phyloP scores from a whole-genome alignment of 768 basidiomycete species.

The Lentinula guzmanii region DNA sequence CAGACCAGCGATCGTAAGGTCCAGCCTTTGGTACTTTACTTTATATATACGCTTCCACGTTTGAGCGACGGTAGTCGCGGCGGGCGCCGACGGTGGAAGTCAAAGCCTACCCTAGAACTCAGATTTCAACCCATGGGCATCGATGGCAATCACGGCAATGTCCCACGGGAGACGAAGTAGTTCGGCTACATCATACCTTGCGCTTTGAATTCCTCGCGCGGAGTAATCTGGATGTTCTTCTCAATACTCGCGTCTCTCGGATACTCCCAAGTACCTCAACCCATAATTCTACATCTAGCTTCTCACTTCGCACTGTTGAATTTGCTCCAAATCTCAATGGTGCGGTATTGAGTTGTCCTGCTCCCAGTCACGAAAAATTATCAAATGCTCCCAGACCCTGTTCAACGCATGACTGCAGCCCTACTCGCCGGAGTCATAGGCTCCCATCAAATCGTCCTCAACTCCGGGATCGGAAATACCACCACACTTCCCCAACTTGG shows the following conservation, averaged over 20 bases:
- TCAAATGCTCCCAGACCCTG: neutral
- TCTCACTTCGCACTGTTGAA: constrained; percentile 1
- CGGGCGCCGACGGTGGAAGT: too few species aligned
- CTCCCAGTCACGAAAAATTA: neutral
- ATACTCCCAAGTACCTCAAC: neutral
- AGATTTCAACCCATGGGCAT: too few species aligned
- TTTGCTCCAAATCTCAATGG: neutral
- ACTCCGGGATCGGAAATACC: constrained; percentile 12
- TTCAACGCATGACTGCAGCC: constrained; percentile 5
- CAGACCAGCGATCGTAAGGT: too few species aligned
- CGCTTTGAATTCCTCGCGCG: neutral
- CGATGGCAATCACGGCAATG: too few species aligned
- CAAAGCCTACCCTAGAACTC: too few species aligned
- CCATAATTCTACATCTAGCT: neutral
- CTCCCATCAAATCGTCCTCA: constrained; percentile 16
- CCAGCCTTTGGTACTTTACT: too few species aligned
- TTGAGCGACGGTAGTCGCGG: too few species aligned
- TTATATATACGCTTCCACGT: too few species aligned
- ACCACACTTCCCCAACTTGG: constrained; percentile 8
- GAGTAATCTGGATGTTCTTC: constrained; percentile 1
- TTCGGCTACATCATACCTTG: constrained; percentile 21
- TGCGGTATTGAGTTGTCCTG: neutral
- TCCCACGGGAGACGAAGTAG: constrained; percentile 14
- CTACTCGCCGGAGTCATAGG: constrained; percentile 20
- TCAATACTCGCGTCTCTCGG: neutral